A percentile compares a stretch with the other conserved stretches of the same genome.
Evolutionary conservation across 345 rosid genomes (phyloP).

Genomic region (Hibiscus mutabilis): DNA sequence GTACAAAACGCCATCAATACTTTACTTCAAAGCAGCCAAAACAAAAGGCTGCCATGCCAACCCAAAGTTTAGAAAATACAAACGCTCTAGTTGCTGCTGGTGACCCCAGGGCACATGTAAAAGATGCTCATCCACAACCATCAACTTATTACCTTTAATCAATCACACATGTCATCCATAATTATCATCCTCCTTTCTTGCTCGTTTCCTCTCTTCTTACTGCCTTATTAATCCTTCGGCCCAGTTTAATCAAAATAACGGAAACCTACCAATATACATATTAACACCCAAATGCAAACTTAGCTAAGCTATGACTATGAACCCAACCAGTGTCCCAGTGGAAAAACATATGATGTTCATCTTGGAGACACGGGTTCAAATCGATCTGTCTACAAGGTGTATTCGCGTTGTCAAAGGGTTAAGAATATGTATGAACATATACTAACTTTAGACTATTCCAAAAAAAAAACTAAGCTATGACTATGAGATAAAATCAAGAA

Average conservation of each 20-base stretch:
- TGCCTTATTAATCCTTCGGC: background rate
- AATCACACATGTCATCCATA: conserved; percentile 2
- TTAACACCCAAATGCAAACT: no score
- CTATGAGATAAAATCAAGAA: no score
- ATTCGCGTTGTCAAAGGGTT: no score
- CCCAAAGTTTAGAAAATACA: background rate
- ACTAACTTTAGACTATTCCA: no score
- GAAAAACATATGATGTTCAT: no score
- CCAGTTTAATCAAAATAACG: background rate
- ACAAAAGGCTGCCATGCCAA: conserved; percentile 4
- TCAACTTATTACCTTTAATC: background rate
- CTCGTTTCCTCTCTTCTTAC: background rate
- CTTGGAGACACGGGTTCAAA: no score
- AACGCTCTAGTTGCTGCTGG: background rate
- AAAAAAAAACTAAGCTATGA: no score
- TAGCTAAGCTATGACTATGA: no score
- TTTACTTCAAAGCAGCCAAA: conserved; percentile 1
- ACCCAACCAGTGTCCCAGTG: no score
- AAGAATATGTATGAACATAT: no score
- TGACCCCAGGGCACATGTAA: conserved; percentile 12
- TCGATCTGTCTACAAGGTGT: no score
- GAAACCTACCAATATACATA: background rate
- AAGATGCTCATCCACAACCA: conserved; percentile 4
- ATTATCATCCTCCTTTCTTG: background rate
- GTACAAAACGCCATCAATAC: background rate